Percentiles rank a stretch among this genome's conserved stretches.
phyloP scores from a whole-genome alignment of 495 filamentous ascomycete species.

The Xylaria longipes region DNA sequence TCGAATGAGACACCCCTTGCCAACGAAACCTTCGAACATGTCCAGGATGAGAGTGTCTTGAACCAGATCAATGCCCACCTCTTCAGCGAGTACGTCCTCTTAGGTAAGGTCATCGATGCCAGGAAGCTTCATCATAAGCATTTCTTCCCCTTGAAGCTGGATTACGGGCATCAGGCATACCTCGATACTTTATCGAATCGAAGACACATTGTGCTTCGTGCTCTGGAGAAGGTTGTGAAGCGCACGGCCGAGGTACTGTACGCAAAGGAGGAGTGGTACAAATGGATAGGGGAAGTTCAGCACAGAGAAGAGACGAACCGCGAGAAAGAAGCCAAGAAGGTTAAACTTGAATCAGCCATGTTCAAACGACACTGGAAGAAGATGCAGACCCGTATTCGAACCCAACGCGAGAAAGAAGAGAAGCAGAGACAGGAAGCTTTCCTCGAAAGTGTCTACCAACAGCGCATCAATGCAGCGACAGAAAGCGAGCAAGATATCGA shows the following conservation, averaged over 20 bases:
- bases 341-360: slow-evolving; percentile 57
- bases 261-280: slow-evolving; percentile 56
- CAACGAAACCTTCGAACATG: slow-evolving; percentile 49
- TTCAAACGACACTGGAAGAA: slow-evolving; percentile 56
- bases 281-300: slow-evolving; percentile 55
- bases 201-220: slow-evolving; percentile 47
- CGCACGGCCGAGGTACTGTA: slow-evolving; percentile 55
- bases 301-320: slow-evolving; percentile 53
- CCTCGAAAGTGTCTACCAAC: slow-evolving; percentile 53
- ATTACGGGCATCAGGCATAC: slow-evolving; percentile 53
- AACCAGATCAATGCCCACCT: slow-evolving; percentile 52
- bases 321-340: slow-evolving; percentile 60
- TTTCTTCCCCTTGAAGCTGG: slow-evolving; percentile 55
- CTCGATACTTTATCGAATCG: slow-evolving; percentile 53
- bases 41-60: slow-evolving; percentile 46
- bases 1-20: slow-evolving; percentile 42
- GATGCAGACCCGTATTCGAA: slow-evolving; percentile 42
- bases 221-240: slow-evolving; percentile 55
- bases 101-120: slow-evolving; percentile 57
- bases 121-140: slow-evolving; percentile 60
- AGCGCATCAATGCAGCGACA: slow-evolving; percentile 45
- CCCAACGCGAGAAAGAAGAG: slow-evolving; percentile 49
- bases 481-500: slow-evolving; percentile 41
- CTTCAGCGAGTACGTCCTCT: slow-evolving; percentile 50
- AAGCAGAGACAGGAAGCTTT: slow-evolving; percentile 50